phyloP scores from a whole-genome alignment of 768 basidiomycete genomes.

The Neoboletus subvelutipes region DNA sequence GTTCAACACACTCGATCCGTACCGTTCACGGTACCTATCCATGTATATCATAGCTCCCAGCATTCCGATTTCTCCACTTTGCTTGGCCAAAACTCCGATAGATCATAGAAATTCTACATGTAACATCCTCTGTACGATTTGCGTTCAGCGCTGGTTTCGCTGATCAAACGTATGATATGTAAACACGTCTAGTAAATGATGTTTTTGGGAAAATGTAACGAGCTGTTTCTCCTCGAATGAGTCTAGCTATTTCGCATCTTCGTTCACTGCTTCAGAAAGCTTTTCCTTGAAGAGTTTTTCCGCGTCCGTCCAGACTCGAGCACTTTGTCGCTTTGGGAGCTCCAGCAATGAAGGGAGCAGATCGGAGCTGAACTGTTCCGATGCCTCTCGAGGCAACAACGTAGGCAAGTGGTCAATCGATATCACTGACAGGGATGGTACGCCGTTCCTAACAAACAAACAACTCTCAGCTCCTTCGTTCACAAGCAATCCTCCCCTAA shows the following conservation, averaged over 20 bases:
- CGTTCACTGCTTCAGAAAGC: conserved; percentile 39
- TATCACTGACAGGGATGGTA: conserved; percentile 77
- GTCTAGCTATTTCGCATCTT: neutral
- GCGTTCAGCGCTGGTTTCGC: neutral
- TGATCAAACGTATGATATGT: neutral
- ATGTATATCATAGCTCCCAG: neutral
- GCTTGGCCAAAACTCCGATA: neutral
- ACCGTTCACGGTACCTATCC: neutral
- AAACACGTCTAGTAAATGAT: neutral
- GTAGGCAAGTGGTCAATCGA: conserved; percentile 98
- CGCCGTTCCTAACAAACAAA: conserved; percentile 48
- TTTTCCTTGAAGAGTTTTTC: conserved; percentile 77
- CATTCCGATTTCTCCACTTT: neutral
- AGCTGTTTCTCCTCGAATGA: neutral
- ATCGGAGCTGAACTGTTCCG: conserved; percentile 92
- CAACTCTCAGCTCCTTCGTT: conserved; percentile 6
- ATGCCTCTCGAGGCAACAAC: conserved; percentile 90
- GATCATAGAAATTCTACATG: neutral
- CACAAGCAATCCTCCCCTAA: neutral
- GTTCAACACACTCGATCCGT: neutral
- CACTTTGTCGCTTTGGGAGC: conserved; percentile 63
- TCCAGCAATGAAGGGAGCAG: conserved; percentile 81
- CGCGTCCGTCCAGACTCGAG: conserved; percentile 86
- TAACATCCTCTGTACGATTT: neutral
- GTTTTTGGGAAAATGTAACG: neutral